phyloP scores from a whole-genome alignment of 805 yeast genomes.

The Scheffersomyces lignosus region DNA sequence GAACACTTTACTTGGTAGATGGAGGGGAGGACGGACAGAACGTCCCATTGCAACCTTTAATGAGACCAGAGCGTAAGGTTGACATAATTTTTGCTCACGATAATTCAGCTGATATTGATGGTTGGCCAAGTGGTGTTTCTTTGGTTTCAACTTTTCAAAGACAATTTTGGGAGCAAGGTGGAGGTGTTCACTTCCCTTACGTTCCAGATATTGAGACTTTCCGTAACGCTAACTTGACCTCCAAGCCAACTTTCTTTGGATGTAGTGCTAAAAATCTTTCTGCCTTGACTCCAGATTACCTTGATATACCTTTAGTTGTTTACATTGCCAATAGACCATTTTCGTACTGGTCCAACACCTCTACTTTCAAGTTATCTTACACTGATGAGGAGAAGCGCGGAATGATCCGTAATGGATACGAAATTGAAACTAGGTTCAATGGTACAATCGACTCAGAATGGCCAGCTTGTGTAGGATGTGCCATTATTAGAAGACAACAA shows the following conservation, averaged over 20 bases:
- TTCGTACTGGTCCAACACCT: conserved; percentile 63
- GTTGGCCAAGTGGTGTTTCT: conserved; percentile 42
- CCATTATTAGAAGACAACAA: conserved; percentile 72
- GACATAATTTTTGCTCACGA: conserved; percentile 41
- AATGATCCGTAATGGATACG: conserved; percentile 74
- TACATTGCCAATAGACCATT: conserved; percentile 74
- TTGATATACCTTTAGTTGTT: conserved; percentile 69
- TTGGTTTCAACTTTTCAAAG: conserved; percentile 32
- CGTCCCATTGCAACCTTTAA: conserved; percentile 38
- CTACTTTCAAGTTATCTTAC: conserved; percentile 68
- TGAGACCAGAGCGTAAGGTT: conserved; percentile 31
- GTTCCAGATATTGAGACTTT: conserved; percentile 72
- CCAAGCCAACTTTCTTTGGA: conserved; percentile 79
- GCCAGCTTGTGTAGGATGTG: conserved; percentile 78
- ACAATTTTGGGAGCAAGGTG: conserved; percentile 41
- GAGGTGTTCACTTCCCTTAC: conserved; percentile 69
- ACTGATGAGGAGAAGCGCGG: conserved; percentile 52
- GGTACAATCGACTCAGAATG: conserved; percentile 66
- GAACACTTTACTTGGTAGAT: conserved; percentile 33
- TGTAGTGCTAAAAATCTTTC: conserved; percentile 69
- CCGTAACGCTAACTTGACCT: conserved; percentile 56
- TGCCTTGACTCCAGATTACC: conserved; percentile 23
- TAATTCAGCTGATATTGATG: conserved; percentile 30
- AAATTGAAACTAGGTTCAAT: conserved; percentile 63
- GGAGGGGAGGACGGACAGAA: conserved; percentile 45